Conservation (phyloP, 2,329 filamentous ascomycete genomes). For the Elsinoe australis region DNA sequence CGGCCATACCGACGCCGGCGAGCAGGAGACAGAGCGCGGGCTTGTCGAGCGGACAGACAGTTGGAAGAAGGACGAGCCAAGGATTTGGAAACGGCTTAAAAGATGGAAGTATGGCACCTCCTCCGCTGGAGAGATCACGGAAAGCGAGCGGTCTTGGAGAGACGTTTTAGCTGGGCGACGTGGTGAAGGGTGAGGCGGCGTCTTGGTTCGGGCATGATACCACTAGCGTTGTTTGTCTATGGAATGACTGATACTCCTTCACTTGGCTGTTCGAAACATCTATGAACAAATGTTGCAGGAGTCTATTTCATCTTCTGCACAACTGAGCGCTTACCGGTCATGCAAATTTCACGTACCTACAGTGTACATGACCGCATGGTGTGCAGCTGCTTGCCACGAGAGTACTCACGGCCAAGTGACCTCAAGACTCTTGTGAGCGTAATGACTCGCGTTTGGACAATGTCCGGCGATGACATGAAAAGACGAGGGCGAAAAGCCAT, state of each 20-base stretch:
- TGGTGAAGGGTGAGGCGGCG: not conserved
- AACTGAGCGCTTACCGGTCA: no score
- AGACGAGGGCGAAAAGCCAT: not conserved
- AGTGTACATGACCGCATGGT: no score
- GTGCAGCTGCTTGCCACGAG: no score
- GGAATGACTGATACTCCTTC: no score
- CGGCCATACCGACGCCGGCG: constrained; percentile 44
- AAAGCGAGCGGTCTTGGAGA: constrained; percentile 30
- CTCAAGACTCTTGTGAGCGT: no score
- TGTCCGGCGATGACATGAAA: not conserved
- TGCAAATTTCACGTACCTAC: no score
- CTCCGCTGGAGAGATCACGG: constrained; percentile 17
- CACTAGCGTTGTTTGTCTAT: constrained; percentile 8
- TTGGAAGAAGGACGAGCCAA: constrained; percentile 18
- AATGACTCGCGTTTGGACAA: no score
- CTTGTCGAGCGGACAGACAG: constrained; percentile 13
- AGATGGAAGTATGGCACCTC: constrained; percentile 18
- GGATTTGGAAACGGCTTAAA: constrained; percentile 13
- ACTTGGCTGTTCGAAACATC: no score
- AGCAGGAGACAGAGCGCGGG: constrained; percentile 46
- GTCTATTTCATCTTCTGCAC: no score
- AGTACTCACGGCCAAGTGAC: no score
- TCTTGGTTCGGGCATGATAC: constrained; percentile 15
- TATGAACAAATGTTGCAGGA: no score
- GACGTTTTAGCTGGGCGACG: constrained; percentile 23